Evolutionary conservation across 768 basidiomycete species (phyloP).

Genomic region (Boletales sp.): DNA sequence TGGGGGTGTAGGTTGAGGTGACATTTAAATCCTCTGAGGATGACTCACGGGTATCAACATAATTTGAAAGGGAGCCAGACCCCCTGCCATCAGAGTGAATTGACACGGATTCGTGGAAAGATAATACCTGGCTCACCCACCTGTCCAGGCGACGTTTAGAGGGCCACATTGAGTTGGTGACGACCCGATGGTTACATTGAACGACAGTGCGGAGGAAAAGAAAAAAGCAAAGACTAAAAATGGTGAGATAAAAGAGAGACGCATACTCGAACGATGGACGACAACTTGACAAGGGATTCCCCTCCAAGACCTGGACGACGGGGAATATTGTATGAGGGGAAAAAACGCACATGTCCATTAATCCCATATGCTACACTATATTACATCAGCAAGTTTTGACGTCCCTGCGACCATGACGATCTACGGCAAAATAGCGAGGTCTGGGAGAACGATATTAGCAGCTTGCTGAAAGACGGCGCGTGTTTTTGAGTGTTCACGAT

Average conservation of each 20-base stretch:
- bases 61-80: conserved; percentile 49
- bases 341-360: no score
- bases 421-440: no score
- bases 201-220: conserved; percentile 23
- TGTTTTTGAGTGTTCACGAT: no score
- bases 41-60: conserved; percentile 49
- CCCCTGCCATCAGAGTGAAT: conserved; percentile 39
- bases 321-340: no score
- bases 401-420: no score
- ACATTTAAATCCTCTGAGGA: background rate
- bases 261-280: conserved; percentile 25
- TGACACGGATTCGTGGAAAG: background rate
- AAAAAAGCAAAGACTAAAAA: conserved; percentile 22
- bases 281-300: conserved; percentile 4
- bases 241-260: conserved; percentile 21
- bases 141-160: conserved; percentile 59
- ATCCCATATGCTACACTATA: no score
- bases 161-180: conserved; percentile 58
- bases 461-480: no score
- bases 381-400: no score
- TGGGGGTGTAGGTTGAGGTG: conserved; percentile 8
- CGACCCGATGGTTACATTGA: conserved; percentile 48
- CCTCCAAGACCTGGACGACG: background rate
- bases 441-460: no score
- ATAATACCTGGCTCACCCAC: conserved; percentile 34